phyloP scores from a whole-genome alignment of 2,329 filamentous ascomycete species.

The Colletotrichum plurivorum region DNA sequence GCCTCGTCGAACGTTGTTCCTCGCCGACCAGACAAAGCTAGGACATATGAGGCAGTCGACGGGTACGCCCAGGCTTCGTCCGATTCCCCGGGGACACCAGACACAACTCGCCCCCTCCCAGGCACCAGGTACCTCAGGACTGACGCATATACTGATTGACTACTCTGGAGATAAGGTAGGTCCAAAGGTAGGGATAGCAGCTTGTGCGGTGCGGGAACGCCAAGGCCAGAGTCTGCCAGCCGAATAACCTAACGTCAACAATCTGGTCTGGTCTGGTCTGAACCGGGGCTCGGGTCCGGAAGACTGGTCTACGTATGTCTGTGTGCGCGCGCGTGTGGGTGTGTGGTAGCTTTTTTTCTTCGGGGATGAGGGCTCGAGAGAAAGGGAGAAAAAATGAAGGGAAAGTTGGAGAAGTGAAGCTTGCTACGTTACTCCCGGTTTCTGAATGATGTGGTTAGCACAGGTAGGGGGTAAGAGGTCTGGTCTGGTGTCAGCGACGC shows the following conservation, averaged over 20 bases:
- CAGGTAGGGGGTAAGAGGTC: background rate
- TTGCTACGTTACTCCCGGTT: conserved; percentile 28
- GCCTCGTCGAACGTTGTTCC: conserved; percentile 30
- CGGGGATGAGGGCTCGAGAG: background rate
- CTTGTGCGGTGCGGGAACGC: conserved; percentile 12
- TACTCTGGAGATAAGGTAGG: conserved; percentile 13
- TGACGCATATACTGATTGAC: conserved; percentile 6
- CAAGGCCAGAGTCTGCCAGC: conserved; percentile 32
- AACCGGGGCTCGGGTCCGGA: background rate
- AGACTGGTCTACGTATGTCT: too few relatives aligned
- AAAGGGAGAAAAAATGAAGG: conserved; percentile 5
- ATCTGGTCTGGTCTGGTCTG: conserved; percentile 1
- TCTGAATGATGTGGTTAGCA: background rate
- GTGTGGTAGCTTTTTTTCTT: background rate
- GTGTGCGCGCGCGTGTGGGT: too few relatives aligned
- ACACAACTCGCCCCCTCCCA: background rate
- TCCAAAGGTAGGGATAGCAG: background rate
- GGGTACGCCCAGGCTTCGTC: conserved; percentile 30
- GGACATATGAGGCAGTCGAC: conserved; percentile 13
- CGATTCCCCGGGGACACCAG: conserved; percentile 14
- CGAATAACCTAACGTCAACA: conserved; percentile 14
- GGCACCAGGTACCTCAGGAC: conserved; percentile 13
- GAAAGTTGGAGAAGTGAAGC: conserved; percentile 36
- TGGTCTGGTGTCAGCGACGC: conserved; percentile 15
- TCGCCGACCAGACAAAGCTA: conserved; percentile 15